Percentiles rank a stretch among this genome's conserved stretches.
Conservation (phyloP, 1,284 basidiomycete species). For the Trametes polyzona region DNA sequence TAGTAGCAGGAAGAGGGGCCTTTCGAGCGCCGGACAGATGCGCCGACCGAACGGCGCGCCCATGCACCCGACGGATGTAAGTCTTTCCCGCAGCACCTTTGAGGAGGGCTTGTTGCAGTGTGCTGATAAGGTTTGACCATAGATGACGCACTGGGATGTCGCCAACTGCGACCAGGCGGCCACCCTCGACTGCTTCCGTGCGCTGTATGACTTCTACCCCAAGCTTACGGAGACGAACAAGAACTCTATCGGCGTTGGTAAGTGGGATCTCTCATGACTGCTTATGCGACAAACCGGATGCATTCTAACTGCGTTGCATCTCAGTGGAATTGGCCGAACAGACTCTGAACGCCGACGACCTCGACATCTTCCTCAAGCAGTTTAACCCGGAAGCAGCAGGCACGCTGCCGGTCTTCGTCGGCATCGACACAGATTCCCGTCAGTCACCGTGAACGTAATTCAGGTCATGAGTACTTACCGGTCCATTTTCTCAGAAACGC, state of each 20-base stretch:
- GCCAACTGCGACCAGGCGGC: slow-evolving; percentile 17
- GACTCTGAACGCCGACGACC: slow-evolving; percentile 44
- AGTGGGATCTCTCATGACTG: slow-evolving; percentile 39
- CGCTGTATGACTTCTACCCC: slow-evolving; percentile 24
- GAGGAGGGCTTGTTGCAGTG: neutral
- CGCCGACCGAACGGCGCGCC: neutral
- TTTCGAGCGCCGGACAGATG: neutral
- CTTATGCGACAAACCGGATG: no score
- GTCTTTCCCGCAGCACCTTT: neutral
- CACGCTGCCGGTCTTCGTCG: slow-evolving; percentile 23
- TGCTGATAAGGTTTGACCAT: neutral
- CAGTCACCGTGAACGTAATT: slow-evolving; percentile 28
- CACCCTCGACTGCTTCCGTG: slow-evolving; percentile 22
- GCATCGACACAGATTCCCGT: slow-evolving; percentile 47
- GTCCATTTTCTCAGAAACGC: neutral
- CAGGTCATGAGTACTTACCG: slow-evolving; percentile 30
- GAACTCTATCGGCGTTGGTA: slow-evolving; percentile 24
- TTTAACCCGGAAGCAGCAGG: slow-evolving; percentile 39
- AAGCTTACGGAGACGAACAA: slow-evolving; percentile 4
- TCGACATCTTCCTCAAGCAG: slow-evolving; percentile 46
- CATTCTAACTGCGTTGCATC: slow-evolving; percentile 26
- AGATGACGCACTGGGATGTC: neutral
- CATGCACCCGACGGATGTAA: neutral
- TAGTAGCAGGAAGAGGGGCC: slow-evolving; percentile 16
- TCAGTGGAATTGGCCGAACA: slow-evolving; percentile 54